Percentiles rank a stretch among this genome's conserved stretches.
Conservation (phyloP, 495 filamentous ascomycete species). For the Aspergillus ellipticus region DNA sequence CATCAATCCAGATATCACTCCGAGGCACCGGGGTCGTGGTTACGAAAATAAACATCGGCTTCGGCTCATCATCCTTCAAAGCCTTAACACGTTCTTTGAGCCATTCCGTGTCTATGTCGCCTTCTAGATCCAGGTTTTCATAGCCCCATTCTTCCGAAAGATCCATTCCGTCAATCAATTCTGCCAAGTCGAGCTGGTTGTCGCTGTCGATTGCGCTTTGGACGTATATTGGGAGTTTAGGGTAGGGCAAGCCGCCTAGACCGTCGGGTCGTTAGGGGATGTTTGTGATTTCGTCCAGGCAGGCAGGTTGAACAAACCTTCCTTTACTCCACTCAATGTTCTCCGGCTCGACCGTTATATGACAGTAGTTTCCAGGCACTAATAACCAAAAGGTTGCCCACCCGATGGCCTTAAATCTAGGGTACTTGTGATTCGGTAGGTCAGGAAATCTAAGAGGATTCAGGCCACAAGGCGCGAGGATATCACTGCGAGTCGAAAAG, state of each 20-base stretch:
- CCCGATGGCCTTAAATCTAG: conserved; percentile 5
- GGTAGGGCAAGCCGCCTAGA: conserved; percentile 1
- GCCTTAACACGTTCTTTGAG: neutral
- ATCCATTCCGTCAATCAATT: conserved; percentile 7
- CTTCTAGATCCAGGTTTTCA: neutral
- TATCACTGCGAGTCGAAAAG: conserved; percentile 1
- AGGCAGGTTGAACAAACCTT: neutral
- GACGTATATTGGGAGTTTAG: neutral
- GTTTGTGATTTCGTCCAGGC: neutral
- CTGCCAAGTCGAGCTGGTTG: neutral
- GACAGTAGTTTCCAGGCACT: conserved; percentile 7
- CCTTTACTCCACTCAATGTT: conserved; percentile 7
- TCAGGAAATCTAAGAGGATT: neutral
- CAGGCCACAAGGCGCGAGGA: conserved; percentile 5
- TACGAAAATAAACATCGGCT: neutral
- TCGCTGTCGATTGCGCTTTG: conserved; percentile 3
- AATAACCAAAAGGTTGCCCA: conserved; percentile 1
- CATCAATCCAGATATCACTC: neutral
- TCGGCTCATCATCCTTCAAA: neutral
- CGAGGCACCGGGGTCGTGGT: neutral
- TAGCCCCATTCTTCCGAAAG: conserved; percentile 2
- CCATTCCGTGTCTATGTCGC: neutral
- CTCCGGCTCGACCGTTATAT: neutral
- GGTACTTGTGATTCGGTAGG: conserved; percentile 5
- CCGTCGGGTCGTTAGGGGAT: neutral